A percentile compares a stretch with the other conserved stretches of the same genome.
phyloP scores from a whole-genome alignment of 768 basidiomycete genomes.

The Galerina marginata region DNA sequence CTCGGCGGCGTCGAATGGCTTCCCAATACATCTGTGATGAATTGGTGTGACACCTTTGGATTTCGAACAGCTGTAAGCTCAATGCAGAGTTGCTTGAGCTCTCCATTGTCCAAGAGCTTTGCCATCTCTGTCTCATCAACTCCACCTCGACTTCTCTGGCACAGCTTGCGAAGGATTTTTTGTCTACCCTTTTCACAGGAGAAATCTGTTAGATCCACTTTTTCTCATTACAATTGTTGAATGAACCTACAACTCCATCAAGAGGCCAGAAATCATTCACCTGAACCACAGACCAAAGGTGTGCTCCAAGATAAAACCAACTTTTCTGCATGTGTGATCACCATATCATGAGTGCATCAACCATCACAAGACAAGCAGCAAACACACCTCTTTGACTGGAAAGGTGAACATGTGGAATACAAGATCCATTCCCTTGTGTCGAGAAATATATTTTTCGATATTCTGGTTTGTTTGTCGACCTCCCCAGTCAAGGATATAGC shows the following conservation, averaged over 20 bases:
- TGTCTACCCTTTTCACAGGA: slow-evolving; percentile 32
- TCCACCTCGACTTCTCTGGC: slow-evolving; percentile 38
- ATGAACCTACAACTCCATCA: slow-evolving; percentile 39
- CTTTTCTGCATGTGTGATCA: slow-evolving; percentile 35
- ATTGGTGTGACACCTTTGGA: slow-evolving; percentile 11
- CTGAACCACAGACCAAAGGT: slow-evolving; percentile 44
- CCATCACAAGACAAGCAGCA: neutral
- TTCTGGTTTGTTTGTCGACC: slow-evolving; percentile 35
- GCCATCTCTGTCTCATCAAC: slow-evolving; percentile 39
- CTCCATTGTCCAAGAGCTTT: slow-evolving; percentile 42
- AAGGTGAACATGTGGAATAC: slow-evolving; percentile 58
- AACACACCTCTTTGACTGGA: slow-evolving; percentile 48
- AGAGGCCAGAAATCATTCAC: slow-evolving; percentile 44
- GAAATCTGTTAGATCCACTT: neutral
- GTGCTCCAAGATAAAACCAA: slow-evolving; percentile 60
- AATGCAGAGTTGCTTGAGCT: slow-evolving; percentile 51
- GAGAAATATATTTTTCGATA: slow-evolving; percentile 39
- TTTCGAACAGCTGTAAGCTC: slow-evolving; percentile 33
- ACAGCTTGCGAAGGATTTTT: slow-evolving; percentile 39
- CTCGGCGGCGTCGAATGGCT: slow-evolving; percentile 4
- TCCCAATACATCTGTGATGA: slow-evolving; percentile 16
- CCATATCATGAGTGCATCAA: slow-evolving; percentile 2
- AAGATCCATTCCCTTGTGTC: slow-evolving; percentile 18
- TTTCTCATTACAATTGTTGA: neutral
- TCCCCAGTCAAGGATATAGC: slow-evolving; percentile 63